Base-by-base conservation (phyloP, 306 rosid genomes). In the Dryas alaskensis region DNA sequence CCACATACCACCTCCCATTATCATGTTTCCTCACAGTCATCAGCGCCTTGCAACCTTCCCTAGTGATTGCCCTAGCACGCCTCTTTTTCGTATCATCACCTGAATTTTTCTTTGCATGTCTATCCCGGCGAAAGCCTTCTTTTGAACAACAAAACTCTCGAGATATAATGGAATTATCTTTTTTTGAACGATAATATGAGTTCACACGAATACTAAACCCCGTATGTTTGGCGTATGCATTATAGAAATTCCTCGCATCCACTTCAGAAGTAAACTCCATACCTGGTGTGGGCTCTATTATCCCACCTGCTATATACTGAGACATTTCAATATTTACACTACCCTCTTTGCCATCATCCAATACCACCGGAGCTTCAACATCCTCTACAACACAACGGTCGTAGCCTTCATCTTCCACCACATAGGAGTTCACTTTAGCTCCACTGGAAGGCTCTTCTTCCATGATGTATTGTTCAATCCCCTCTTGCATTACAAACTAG, bases 211-310 rank as follows among this genome's bases (percentile, higher is more conserved):
- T 48, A 50, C 80, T 67, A 68, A 76, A 76, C 22, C 80, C 69
- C 2, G 39, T 59, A n/a, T 76, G 69, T 50, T 76, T 67, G 39
- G 80, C 74, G 67, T 76, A 76, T 2, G 67, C 80, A 44, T 61
- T 77, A 46, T 61, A 69, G 22, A 77, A 69, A 57, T 77, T 77
- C 64, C 75, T 61, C 7, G 57, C 65, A 53, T 69, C 76, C 40
- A 61, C 80, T 62, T 69, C 71, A 11, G 71, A 40, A 45, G 75
- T n/a, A 70, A 69, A 77, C 75, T 77, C 80, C 80, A 77, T 77
- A 45, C 70, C 76, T 57, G 43, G 42, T 10, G 69, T 51, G 64
- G 76, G 76, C 62, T 69, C 75, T 53, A 22, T 16, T 40, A 70
- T 31, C 42, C 76, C 76, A 69, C 59, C 71, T 12, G 19, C 70